A percentile compares a stretch with the other conserved stretches of the same genome.
These are phyloP conservation scores for Colletotrichum sp. DNA, from an alignment of 2,329 filamentous ascomycete species.

Conservation along the genomic window DNA sequence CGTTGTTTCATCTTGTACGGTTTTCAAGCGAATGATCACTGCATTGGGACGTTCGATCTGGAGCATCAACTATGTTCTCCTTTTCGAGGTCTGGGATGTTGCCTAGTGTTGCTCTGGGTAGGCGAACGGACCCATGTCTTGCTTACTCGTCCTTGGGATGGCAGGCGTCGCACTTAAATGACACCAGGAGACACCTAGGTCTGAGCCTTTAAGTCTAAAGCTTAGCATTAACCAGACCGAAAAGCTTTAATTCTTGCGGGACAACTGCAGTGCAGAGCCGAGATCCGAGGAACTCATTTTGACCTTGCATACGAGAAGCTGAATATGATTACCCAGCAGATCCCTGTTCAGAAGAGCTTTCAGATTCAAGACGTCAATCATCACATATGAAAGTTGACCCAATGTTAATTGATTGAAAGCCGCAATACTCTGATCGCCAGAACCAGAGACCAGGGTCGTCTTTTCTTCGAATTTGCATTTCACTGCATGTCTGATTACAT, in stretches of 20 bases:
- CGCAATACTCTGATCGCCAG: neutral
- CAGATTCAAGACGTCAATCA: neutral
- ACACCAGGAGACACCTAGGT: neutral
- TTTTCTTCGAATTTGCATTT: neutral
- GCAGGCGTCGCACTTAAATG: neutral
- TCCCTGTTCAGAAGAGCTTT: neutral
- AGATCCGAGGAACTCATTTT: neutral
- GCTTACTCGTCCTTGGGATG: neutral
- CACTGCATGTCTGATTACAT: neutral
- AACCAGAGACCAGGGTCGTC: neutral
- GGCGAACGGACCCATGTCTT: neutral
- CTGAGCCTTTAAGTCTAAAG: neutral
- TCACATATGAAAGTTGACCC: neutral
- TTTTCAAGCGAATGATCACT: neutral
- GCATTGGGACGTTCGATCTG: neutral
- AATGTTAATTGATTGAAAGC: neutral
- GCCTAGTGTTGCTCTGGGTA: neutral
- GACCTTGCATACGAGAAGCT: neutral
- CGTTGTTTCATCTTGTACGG: neutral
- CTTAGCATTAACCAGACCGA: neutral
- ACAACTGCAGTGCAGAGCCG: neutral
- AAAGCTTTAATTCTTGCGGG: neutral
- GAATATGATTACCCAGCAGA: neutral
- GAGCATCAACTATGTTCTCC: neutral
- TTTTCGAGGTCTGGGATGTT: neutral